A percentile compares a stretch with the other conserved stretches of the same genome.
phyloP scores from a whole-genome alignment of 2,329 filamentous ascomycete species.

The Rosellinia necatrix region DNA sequence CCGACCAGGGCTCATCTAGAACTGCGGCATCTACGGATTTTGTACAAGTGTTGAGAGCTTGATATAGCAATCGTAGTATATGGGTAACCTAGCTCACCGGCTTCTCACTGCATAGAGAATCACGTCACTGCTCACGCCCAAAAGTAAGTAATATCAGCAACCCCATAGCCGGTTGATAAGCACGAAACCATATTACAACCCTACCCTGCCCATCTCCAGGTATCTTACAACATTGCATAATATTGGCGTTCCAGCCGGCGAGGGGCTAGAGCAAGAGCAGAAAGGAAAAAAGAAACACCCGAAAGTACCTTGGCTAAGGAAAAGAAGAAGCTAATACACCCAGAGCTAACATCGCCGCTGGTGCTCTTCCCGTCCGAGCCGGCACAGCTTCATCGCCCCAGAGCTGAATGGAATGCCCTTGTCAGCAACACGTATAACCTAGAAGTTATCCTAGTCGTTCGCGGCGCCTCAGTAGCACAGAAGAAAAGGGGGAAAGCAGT shows the following conservation, averaged over 20 bases:
- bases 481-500: not conserved
- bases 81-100: too few species aligned
- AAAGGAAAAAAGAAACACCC: not conserved
- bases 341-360: too few species aligned
- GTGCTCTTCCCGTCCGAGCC: conserved; percentile 13
- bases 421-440: not conserved
- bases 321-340: too few species aligned
- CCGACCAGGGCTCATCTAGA: too few species aligned
- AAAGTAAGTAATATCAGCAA: too few species aligned
- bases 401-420: conserved; percentile 12
- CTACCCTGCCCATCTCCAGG: not conserved
- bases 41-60: too few species aligned
- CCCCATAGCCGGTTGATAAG: too few species aligned
- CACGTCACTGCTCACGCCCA: too few species aligned
- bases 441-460: not conserved
- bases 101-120: too few species aligned
- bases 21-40: too few species aligned
- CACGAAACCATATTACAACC: not conserved
- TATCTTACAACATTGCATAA: conserved; percentile 4
- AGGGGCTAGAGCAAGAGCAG: not conserved
- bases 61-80: too few species aligned
- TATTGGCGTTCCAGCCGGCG: not conserved
- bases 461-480: not conserved
- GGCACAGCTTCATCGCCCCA: not conserved
- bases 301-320: too few species aligned